Conservation (phyloP, 306 rosid species). For the Chamaecrista fasciculata region DNA sequence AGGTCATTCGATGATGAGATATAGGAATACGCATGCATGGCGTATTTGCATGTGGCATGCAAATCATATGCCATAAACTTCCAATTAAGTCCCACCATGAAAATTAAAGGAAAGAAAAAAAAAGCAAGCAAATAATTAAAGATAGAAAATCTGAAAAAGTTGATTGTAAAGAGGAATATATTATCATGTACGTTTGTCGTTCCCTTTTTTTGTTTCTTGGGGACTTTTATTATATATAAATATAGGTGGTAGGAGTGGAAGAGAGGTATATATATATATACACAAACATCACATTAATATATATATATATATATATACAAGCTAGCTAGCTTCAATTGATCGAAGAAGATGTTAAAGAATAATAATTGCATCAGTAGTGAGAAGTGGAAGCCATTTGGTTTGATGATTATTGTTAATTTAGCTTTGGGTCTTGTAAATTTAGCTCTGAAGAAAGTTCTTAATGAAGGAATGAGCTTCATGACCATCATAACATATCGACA, state of each 20-base stretch:
- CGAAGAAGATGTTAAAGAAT: constrained; percentile 32
- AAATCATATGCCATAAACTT: constrained; percentile 18
- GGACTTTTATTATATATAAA: no score
- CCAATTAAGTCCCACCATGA: constrained; percentile 37
- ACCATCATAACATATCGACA: constrained; percentile 63
- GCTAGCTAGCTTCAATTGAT: constrained; percentile 1
- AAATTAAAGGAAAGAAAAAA: no score
- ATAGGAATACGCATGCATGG: constrained; percentile 8
- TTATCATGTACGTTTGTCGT: constrained; percentile 21
- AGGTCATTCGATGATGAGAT: constrained; percentile 4
- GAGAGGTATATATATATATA: no score
- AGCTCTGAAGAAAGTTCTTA: constrained; percentile 66
- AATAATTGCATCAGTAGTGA: no score
- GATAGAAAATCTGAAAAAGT: constrained; percentile 6
- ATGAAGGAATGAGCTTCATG: constrained; percentile 56
- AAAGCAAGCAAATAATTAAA: not conserved
- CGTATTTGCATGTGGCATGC: constrained; percentile 10
- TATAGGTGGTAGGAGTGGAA: not conserved
- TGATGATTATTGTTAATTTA: constrained; percentile 62
- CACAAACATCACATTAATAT: no score
- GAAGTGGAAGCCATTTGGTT: constrained; percentile 50
- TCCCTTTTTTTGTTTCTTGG: no score
- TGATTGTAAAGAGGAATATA: constrained; percentile 36
- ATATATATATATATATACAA: no score
- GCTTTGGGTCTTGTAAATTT: constrained; percentile 68